Evolutionary conservation across 1,284 basidiomycete species (phyloP).

Genomic region (Pisolithus thermaeus): DNA sequence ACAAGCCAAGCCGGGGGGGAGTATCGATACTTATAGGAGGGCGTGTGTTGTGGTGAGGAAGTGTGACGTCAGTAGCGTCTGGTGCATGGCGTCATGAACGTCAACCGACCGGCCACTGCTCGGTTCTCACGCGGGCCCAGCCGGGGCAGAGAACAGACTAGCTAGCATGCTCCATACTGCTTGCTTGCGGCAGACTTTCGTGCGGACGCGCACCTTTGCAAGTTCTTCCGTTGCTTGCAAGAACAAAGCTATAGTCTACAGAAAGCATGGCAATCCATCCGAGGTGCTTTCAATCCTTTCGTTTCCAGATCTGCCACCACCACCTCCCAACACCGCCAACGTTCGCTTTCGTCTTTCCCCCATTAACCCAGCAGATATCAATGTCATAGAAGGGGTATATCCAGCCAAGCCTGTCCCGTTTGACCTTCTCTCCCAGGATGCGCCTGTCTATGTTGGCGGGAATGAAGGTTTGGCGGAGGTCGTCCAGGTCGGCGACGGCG

Average conservation of each 20-base stretch:
- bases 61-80: conserved; percentile 6
- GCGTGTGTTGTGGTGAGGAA: not conserved
- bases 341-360: conserved; percentile 70
- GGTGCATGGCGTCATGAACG: conserved; percentile 6
- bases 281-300: conserved; percentile 51
- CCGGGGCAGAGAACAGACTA: no score
- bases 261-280: conserved; percentile 51
- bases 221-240: conserved; percentile 16
- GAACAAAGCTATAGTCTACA: conserved; percentile 64
- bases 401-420: conserved; percentile 54
- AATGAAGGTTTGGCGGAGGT: conserved; percentile 78
- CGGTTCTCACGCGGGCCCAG: no score
- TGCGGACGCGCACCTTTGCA: conserved; percentile 14
- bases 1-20: not conserved
- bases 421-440: conserved; percentile 28
- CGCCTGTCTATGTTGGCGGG: conserved; percentile 58
- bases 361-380: conserved; percentile 77
- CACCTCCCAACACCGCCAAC: conserved; percentile 52
- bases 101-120: no score
- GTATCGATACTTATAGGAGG: conserved; percentile 8
- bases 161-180: not conserved
- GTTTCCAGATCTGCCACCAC: conserved; percentile 48
- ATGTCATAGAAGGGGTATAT: conserved; percentile 79
- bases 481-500: conserved; percentile 50
- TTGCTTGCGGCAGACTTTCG: not conserved